Base-by-base conservation (phyloP, 805 yeast species). In the Ogataea angusta region DNA sequence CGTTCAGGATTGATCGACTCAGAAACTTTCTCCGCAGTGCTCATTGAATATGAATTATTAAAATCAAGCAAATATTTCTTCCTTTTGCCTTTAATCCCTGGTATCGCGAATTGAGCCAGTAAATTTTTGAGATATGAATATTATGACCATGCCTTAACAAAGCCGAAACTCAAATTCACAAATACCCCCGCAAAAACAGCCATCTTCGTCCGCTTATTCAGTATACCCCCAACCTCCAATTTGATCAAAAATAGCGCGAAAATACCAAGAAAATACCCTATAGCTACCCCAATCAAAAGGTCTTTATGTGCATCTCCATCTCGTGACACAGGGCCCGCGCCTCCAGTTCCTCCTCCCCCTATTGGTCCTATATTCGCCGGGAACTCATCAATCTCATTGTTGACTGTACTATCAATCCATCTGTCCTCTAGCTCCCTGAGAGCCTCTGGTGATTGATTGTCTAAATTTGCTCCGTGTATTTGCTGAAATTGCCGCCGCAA, bases 371-470 rank as follows among this genome's bases (percentile, higher is more conserved):
- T 30, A 28, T 56, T 63, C 12, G 74, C 66, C 25, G 70, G 68
- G 28, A 71, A 68, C 35, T 67, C 73, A 36, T 69, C 75, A 38
- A 70, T 72, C 39, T 69, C 73, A 38, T 72, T 75, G 41, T 73
- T 73, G 4, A 76, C 85, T 1, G 88, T 83, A 34, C 82, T 78
- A 49, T 88, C 93, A 46, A 88, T 84, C 95, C 96, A 89, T 42
- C 86, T 70, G 50, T 88, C 96, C 57, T 88, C 96, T 43, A 87
- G 60, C 48, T 81, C 82, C 36, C 87, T 59, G 2, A 81, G 61
- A 42, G 73, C 85, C 15, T 71, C 75, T 35, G 64, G 72, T 26
- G 70, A 70, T 18, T 55, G 54, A 6, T 48, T 38, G 10, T 37
- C 37, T 34, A 52, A 33, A 8, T 46, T 64, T 32, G 57, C 69